Evolutionary conservation across 495 filamentous ascomycete genomes (phyloP).

Genomic region (Bombardia bombarda): DNA sequence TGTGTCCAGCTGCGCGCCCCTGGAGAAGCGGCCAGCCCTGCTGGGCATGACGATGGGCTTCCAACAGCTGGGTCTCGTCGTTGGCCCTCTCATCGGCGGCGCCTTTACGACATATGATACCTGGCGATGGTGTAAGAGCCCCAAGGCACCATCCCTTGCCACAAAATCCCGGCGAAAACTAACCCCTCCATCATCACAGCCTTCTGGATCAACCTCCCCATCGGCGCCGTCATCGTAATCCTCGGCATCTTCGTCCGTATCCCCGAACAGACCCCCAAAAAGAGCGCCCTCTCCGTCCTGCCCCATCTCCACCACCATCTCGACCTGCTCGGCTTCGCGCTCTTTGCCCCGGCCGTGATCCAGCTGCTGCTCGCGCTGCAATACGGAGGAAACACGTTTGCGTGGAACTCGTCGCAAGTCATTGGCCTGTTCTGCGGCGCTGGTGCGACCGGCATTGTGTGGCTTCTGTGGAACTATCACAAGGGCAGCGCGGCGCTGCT

Average conservation of each 20-base stretch:
- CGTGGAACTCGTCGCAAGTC: constrained; percentile 54
- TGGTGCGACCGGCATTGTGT: constrained; percentile 50
- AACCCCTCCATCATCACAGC: too few relatives aligned
- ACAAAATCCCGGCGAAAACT: too few relatives aligned
- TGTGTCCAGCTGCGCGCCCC: constrained; percentile 20
- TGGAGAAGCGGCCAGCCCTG: constrained; percentile 29
- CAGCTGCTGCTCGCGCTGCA: constrained; percentile 68
- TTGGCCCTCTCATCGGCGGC: constrained; percentile 56
- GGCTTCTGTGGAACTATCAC: constrained; percentile 50
- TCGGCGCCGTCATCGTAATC: constrained; percentile 54
- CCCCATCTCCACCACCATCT: constrained; percentile 43
- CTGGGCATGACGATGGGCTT: constrained; percentile 31
- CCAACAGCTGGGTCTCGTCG: constrained; percentile 62
- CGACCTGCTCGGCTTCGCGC: constrained; percentile 55
- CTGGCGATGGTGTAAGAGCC: constrained; percentile 58
- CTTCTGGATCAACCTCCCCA: constrained; percentile 66
- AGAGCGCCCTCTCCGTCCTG: constrained; percentile 21
- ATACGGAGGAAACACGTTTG: constrained; percentile 63
- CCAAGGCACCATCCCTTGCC: too few relatives aligned
- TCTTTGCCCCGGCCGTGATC: constrained; percentile 61
- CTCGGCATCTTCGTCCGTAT: constrained; percentile 46
- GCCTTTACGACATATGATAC: constrained; percentile 37
- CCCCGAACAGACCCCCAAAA: constrained; percentile 36
- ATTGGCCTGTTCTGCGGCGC: constrained; percentile 59
- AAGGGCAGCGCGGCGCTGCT: constrained; percentile 59